Percentiles rank a stretch among this genome's conserved stretches.
These are phyloP conservation scores for Tephrocybe sp. DNA, from an alignment of 768 basidiomycete genomes.

Conservation along the genomic window DNA sequence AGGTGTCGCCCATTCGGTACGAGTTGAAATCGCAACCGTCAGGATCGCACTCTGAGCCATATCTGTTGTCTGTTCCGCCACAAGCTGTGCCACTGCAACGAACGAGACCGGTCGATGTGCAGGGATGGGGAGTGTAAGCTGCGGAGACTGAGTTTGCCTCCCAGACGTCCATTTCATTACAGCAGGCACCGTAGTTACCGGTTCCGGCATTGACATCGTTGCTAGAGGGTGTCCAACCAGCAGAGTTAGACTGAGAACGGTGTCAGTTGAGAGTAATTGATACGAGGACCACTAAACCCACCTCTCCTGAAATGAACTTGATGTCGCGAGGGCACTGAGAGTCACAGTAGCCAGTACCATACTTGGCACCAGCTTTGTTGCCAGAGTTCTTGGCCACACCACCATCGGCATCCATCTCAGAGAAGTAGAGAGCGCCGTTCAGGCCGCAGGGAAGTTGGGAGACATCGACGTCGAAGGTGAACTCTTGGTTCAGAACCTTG, in stretches of 20 bases:
- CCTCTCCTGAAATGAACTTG: conserved; percentile 60
- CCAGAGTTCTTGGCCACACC: conserved; percentile 44
- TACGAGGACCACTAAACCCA: conserved; percentile 20
- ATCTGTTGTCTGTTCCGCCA: conserved; percentile 34
- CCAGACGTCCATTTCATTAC: conserved; percentile 62
- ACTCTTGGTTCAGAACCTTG: conserved; percentile 54
- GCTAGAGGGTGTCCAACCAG: conserved; percentile 36
- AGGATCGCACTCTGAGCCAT: conserved; percentile 49
- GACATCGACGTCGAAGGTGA: conserved; percentile 62
- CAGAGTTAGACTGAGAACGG: conserved; percentile 42
- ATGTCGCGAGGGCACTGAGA: conserved; percentile 57
- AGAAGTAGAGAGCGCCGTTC: conserved; percentile 30
- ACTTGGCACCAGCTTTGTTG: conserved; percentile 57
- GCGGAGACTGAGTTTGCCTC: conserved; percentile 53
- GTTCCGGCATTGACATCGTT: conserved; percentile 45
- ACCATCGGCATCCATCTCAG: conserved; percentile 58
- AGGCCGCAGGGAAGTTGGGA: conserved; percentile 57
- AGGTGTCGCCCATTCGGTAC: conserved; percentile 48
- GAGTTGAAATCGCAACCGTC: conserved; percentile 67
- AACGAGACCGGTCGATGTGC: conserved; percentile 38
- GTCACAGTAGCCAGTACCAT: conserved; percentile 37
- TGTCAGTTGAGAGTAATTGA: neutral
- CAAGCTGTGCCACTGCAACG: conserved; percentile 44
- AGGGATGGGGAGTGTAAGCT: conserved; percentile 57
- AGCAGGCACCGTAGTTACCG: conserved; percentile 49